These are phyloP conservation scores for Hypoxylon sp. DNA, from an alignment of 2,329 filamentous ascomycete genomes.

Conservation along the genomic window DNA sequence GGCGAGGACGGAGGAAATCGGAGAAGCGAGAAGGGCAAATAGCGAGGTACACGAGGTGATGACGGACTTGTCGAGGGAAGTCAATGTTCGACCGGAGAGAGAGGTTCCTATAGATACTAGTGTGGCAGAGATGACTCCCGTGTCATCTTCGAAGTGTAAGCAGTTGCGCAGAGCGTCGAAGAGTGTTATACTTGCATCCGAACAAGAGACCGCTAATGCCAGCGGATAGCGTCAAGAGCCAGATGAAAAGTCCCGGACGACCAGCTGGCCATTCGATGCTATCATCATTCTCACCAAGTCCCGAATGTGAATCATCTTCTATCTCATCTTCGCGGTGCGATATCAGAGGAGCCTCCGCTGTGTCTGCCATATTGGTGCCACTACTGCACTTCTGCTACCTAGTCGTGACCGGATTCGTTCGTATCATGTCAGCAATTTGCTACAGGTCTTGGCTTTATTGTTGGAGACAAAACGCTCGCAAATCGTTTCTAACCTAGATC, in stretches of 20 bases:
- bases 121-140: constrained; percentile 78
- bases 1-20: constrained; percentile 75
- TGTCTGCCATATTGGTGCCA: constrained; percentile 39
- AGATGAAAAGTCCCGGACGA: constrained; percentile 64
- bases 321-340: constrained; percentile 43
- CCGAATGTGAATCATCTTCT: constrained; percentile 37
- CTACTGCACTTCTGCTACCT: not conserved
- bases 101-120: constrained; percentile 74
- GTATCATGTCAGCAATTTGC: constrained; percentile 14
- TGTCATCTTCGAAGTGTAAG: constrained; percentile 67
- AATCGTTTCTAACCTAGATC: not conserved
- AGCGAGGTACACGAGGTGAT: constrained; percentile 79
- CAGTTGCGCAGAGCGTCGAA: constrained; percentile 4
- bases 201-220: constrained; percentile 78
- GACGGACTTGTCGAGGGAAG: constrained; percentile 76
- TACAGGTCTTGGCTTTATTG: constrained; percentile 4
- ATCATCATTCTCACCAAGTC: constrained; percentile 30
- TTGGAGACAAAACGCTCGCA: constrained; percentile 7
- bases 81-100: constrained; percentile 70
- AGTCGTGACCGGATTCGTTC: constrained; percentile 3
- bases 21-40: constrained; percentile 75
- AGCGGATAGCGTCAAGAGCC: constrained; percentile 74
- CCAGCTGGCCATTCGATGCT: constrained; percentile 30
- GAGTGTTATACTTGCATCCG: constrained; percentile 67
- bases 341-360: constrained; percentile 46